These are phyloP conservation scores for Schizosaccharomyces versatilis DNA, from an alignment of 1,139 yeast genomes.

Conservation along the genomic window DNA sequence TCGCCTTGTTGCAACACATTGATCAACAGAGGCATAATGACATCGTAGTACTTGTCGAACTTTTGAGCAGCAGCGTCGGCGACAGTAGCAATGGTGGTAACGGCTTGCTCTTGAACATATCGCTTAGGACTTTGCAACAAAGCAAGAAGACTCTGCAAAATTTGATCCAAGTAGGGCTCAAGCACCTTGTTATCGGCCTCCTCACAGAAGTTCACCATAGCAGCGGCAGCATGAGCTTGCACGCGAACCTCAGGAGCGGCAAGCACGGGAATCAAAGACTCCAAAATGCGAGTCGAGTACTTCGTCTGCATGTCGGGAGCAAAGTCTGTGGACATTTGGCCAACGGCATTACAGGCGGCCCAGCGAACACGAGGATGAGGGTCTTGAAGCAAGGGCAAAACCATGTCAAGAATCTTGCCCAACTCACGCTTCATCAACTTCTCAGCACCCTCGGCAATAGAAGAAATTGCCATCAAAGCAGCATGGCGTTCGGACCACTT, in stretches of 20 bases:
- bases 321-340: slow-evolving; percentile 95
- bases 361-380: slow-evolving; percentile 85
- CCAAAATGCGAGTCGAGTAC: slow-evolving; percentile 57
- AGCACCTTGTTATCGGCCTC: slow-evolving; percentile 69
- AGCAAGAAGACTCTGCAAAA: slow-evolving; percentile 50
- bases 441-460: slow-evolving; percentile 93
- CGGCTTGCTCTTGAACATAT: slow-evolving; percentile 90
- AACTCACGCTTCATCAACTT: slow-evolving; percentile 70
- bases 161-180: slow-evolving; percentile 72
- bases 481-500: slow-evolving; percentile 94
- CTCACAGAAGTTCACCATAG: slow-evolving; percentile 82
- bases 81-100: slow-evolving; percentile 87
- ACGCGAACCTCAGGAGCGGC: slow-evolving; percentile 29
- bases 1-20: slow-evolving; percentile 53
- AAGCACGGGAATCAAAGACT: slow-evolving; percentile 53
- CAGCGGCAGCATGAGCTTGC: slow-evolving; percentile 97
- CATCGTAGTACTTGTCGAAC: slow-evolving; percentile 77
- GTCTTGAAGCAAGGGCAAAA: slow-evolving; percentile 61
- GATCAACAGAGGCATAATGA: slow-evolving; percentile 74
- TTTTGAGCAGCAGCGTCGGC: slow-evolving; percentile 94
- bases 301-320: slow-evolving; percentile 71
- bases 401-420: slow-evolving; percentile 59
- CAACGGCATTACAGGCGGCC: slow-evolving; percentile 89
- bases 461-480: slow-evolving; percentile 84
- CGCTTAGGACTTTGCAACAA: slow-evolving; percentile 67